Conservation (phyloP, 148 eudicot genomes). For the Salicornia ramosissima region DNA sequence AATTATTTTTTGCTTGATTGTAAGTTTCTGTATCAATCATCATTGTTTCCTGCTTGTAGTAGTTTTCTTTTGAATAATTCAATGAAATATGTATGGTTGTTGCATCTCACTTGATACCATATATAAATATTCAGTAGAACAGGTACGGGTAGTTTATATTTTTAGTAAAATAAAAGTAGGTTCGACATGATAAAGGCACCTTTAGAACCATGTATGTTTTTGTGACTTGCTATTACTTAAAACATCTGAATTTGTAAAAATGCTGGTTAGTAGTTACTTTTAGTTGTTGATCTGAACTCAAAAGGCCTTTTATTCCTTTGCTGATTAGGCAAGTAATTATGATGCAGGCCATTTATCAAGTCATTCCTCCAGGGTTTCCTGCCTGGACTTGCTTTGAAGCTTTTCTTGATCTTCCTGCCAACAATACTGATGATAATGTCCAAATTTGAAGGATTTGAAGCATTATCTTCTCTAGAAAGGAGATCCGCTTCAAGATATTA, state of each 20-base stretch:
- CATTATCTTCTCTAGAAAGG: conserved; percentile 72
- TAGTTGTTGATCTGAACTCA: neutral
- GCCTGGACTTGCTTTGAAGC: conserved; percentile 90
- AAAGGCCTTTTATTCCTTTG: neutral
- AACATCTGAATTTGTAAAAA: neutral
- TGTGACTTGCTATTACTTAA: neutral
- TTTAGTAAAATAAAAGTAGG: neutral
- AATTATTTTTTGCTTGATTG: conserved; percentile 1
- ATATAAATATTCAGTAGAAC: neutral
- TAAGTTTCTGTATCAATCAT: neutral
- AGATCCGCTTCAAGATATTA: conserved; percentile 88
- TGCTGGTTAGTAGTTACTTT: neutral
- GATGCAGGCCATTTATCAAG: conserved; percentile 66
- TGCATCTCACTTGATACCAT: neutral
- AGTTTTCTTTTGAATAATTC: neutral
- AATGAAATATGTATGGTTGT: neutral
- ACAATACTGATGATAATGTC: conserved; percentile 92
- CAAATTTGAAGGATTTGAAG: conserved; percentile 78
- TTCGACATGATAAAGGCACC: neutral
- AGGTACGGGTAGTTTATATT: neutral
- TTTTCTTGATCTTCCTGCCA: conserved; percentile 88
- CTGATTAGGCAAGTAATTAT: conserved; percentile 11
- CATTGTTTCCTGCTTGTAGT: neutral
- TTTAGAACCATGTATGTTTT: neutral
- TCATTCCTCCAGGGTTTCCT: conserved; percentile 72